Evolutionary conservation across 2,329 filamentous ascomycete genomes (phyloP).

Genomic region (Camptophora hylomeconis): DNA sequence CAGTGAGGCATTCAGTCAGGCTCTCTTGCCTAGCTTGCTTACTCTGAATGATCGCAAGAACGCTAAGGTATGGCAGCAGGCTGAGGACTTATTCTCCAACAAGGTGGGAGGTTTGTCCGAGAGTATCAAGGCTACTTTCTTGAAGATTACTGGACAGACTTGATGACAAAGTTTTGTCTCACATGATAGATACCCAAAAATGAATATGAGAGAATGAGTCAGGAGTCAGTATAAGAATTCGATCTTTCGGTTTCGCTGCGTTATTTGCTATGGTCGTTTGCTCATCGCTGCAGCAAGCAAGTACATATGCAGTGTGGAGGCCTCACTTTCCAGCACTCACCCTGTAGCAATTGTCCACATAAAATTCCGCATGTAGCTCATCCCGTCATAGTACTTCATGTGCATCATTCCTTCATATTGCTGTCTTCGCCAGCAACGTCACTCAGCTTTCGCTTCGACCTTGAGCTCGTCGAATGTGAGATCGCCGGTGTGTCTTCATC

Average conservation of each 20-base stretch:
- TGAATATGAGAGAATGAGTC: background rate
- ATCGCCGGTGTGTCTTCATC: constrained; percentile 6
- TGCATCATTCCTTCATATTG: constrained; percentile 8
- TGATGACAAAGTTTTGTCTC: constrained; percentile 1
- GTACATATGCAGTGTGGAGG: no score
- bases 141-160: constrained; percentile 7
- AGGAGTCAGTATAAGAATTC: no score
- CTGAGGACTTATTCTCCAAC: constrained; percentile 60
- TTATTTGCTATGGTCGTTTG: no score
- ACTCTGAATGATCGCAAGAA: constrained; percentile 62
- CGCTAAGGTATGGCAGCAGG: constrained; percentile 66
- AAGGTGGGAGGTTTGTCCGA: constrained; percentile 60
- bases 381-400: no score
- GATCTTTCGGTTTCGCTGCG: no score
- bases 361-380: no score
- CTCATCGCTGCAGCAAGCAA: no score
- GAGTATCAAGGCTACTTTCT: constrained; percentile 6
- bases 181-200: constrained; percentile 1
- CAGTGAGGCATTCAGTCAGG: constrained; percentile 69
- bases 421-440: constrained; percentile 12
- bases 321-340: no score
- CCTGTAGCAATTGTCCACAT: no score
- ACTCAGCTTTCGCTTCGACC: constrained; percentile 15
- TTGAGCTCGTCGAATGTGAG: constrained; percentile 5
- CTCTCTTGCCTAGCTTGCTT: constrained; percentile 64